Percentiles rank a stretch among this genome's conserved stretches.
Conservation (phyloP, 1,284 basidiomycete genomes). For the Irpex sp. region DNA sequence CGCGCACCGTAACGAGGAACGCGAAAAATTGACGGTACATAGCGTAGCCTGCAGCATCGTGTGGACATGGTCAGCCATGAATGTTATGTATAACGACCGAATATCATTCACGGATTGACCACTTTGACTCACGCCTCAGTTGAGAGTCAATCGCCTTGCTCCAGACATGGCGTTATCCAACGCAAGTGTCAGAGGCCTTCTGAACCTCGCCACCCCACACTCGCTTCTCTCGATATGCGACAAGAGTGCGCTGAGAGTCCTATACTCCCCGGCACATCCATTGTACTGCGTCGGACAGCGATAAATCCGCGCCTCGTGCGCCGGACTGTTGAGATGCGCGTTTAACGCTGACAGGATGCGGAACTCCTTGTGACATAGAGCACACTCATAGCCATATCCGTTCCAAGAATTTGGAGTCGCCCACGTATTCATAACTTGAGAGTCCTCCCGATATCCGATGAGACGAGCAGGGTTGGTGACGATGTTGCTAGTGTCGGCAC, state of each 20-base stretch:
- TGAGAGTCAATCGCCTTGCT: neutral
- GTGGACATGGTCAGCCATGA: neutral
- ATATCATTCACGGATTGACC: neutral
- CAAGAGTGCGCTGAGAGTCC: conserved; percentile 25
- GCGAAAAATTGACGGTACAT: neutral
- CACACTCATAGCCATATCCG: conserved; percentile 34
- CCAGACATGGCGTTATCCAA: conserved; percentile 13
- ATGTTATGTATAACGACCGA: too few relatives aligned
- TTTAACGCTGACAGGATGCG: conserved; percentile 25
- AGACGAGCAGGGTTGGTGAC: conserved; percentile 29
- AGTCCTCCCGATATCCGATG: conserved; percentile 14
- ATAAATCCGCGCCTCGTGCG: conserved; percentile 23
- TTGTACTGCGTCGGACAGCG: conserved; percentile 16
- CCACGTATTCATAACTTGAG: conserved; percentile 2
- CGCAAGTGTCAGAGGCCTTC: conserved; percentile 18
- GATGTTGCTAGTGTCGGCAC: conserved; percentile 23
- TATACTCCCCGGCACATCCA: conserved; percentile 23
- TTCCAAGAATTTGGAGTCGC: conserved; percentile 35
- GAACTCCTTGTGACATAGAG: conserved; percentile 31
- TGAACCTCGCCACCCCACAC: conserved; percentile 26
- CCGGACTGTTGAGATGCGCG: conserved; percentile 24
- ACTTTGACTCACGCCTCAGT: neutral
- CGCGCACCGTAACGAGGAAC: neutral
- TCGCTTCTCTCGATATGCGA: conserved; percentile 29
- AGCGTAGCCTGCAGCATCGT: neutral